Conservation (phyloP, 495 filamentous ascomycete genomes). For the Penicillium bialowiezense region DNA sequence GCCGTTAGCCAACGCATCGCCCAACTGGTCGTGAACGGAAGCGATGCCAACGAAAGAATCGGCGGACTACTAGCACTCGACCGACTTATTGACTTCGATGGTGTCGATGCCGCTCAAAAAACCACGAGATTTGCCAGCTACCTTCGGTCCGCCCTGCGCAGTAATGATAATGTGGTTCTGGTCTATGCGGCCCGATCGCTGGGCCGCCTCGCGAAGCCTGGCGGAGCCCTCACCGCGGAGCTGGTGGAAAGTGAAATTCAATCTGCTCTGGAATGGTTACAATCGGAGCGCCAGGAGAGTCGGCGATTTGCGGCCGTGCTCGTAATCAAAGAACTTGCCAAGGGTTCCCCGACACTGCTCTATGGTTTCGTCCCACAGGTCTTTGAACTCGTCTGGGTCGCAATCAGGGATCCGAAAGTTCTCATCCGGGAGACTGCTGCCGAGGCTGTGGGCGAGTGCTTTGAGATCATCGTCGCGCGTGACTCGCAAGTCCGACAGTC, state of each 20-base stretch:
- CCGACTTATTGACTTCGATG: conserved; percentile 89
- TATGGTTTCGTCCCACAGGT: conserved; percentile 88
- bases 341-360: conserved; percentile 87
- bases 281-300: conserved; percentile 90
- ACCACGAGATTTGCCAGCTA: conserved; percentile 90
- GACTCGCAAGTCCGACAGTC: conserved; percentile 78
- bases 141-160: conserved; percentile 80
- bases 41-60: conserved; percentile 81
- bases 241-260: conserved; percentile 96
- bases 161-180: conserved; percentile 85
- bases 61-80: conserved; percentile 91
- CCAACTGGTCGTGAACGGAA: conserved; percentile 69
- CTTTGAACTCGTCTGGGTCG: conserved; percentile 93
- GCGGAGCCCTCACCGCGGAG: conserved; percentile 91
- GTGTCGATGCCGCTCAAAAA: conserved; percentile 89
- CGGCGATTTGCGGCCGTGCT: conserved; percentile 89
- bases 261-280: conserved; percentile 90
- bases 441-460: conserved; percentile 86
- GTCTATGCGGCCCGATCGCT: conserved; percentile 81
- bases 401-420: conserved; percentile 80
- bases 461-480: conserved; percentile 87
- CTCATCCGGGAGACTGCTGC: conserved; percentile 89
- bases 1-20: conserved; percentile 73
- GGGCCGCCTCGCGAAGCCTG: conserved; percentile 84
- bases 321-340: conserved; percentile 81